phyloP scores from a whole-genome alignment of 1,284 basidiomycete genomes.

The Cronartium quercuum region DNA sequence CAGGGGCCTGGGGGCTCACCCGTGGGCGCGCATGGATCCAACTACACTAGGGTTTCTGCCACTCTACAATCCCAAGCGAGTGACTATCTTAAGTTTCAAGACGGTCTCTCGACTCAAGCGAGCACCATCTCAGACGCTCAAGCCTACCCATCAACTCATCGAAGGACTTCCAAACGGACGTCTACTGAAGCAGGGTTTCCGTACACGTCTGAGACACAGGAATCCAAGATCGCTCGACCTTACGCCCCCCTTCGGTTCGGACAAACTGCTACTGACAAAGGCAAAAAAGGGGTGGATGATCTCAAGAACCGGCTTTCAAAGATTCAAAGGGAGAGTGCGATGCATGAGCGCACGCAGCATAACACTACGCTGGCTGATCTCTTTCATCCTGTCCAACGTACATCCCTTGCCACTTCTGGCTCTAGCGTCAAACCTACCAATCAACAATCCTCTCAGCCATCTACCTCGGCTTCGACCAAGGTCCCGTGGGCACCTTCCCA shows the following conservation, averaged over 20 bases:
- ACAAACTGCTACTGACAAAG: slow-evolving; percentile 4
- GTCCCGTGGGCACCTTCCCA: background rate
- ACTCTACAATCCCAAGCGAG: background rate
- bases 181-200: slow-evolving; percentile 35
- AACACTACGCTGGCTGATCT: background rate
- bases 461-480: slow-evolving; percentile 1
- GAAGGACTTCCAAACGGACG: slow-evolving; percentile 27
- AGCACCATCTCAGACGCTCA: slow-evolving; percentile 7
- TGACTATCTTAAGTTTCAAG: background rate
- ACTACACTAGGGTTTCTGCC: background rate
- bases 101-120: background rate
- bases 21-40: background rate
- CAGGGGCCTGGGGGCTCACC: background rate
- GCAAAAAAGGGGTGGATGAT: slow-evolving; percentile 25
- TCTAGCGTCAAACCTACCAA: background rate
- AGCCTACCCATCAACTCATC: background rate
- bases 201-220: slow-evolving; percentile 27
- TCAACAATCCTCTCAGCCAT: background rate
- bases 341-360: slow-evolving; percentile 31
- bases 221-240: slow-evolving; percentile 32
- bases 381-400: background rate
- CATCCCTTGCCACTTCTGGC: slow-evolving; percentile 17
- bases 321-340: slow-evolving; percentile 34
- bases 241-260: slow-evolving; percentile 12
- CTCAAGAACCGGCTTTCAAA: slow-evolving; percentile 27